phyloP scores from a whole-genome alignment of 345 rosid genomes.

The Litchi chinensis region DNA sequence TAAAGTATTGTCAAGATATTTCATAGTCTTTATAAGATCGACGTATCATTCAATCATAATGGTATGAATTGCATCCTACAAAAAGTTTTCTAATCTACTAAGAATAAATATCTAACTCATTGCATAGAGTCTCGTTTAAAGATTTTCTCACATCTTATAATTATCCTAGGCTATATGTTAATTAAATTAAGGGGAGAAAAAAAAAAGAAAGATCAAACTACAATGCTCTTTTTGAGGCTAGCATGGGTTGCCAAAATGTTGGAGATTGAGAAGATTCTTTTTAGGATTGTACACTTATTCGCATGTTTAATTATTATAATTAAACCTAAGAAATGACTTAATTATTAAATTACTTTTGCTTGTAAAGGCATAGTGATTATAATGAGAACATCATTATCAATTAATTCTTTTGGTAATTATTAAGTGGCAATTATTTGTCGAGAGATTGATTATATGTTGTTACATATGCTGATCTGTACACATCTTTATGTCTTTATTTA shows the following conservation, averaged over 20 bases:
- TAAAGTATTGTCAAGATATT: too few species aligned
- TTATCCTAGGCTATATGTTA: background rate
- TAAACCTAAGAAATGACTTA: background rate
- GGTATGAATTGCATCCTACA: background rate
- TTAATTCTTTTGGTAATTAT: background rate
- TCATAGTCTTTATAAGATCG: too few species aligned
- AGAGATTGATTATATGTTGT: background rate
- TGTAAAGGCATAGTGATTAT: background rate
- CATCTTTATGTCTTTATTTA: constrained; percentile 23
- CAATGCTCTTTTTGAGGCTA: background rate
- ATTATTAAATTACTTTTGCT: background rate
- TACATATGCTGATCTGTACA: constrained; percentile 35
- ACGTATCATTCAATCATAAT: too few species aligned
- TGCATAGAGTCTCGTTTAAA: background rate
- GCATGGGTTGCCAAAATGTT: constrained; percentile 39
- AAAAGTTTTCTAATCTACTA: background rate
- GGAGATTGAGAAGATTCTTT: constrained; percentile 42
- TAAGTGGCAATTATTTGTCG: too few species aligned
- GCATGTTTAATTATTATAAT: constrained; percentile 15
- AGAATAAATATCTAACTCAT: background rate
- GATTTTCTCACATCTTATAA: background rate
- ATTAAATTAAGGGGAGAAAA: too few species aligned
- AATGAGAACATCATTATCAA: background rate
- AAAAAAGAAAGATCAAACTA: background rate
- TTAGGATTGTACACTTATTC: constrained; percentile 24